These are phyloP conservation scores for Globisporangium apiculatum DNA, from an alignment of 352 stramenopile genomes.

Conservation along the genomic window DNA sequence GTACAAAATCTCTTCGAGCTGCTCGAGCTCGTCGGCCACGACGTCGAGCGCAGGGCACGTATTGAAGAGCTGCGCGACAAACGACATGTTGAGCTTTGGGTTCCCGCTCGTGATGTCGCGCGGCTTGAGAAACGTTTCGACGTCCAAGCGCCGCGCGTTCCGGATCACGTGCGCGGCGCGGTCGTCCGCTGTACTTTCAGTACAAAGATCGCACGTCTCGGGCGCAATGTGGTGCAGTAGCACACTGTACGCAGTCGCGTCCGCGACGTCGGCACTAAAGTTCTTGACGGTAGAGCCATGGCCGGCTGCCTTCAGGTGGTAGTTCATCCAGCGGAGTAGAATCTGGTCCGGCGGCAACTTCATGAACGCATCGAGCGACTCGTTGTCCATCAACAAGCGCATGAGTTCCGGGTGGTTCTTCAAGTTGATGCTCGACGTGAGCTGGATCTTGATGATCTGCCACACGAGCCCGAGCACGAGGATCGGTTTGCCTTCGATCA, in stretches of 20 bases:
- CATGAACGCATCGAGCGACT: constrained; percentile 87
- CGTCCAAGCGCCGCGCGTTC: constrained; percentile 74
- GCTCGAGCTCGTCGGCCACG: constrained; percentile 78
- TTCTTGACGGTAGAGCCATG: constrained; percentile 73
- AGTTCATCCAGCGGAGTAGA: constrained; percentile 92
- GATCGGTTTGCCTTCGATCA: constrained; percentile 82
- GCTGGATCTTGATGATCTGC: constrained; percentile 93
- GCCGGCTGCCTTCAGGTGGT: constrained; percentile 79
- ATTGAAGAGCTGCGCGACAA: constrained; percentile 90
- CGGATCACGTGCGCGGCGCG: constrained; percentile 76
- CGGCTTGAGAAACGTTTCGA: constrained; percentile 91
- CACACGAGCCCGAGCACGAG: constrained; percentile 90
- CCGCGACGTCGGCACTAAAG: constrained; percentile 73
- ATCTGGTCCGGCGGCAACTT: constrained; percentile 89
- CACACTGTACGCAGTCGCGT: constrained; percentile 83
- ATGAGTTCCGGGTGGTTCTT: constrained; percentile 91
- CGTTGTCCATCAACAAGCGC: constrained; percentile 75
- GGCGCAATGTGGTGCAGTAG: constrained; percentile 86
- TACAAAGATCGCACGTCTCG: constrained; percentile 56
- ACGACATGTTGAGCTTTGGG: constrained; percentile 90
- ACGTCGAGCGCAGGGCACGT: constrained; percentile 82
- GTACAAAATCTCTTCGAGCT: constrained; percentile 83
- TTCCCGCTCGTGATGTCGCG: constrained; percentile 89
- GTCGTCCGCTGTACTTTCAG: constrained; percentile 45
- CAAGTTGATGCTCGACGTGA: constrained; percentile 89